Conservation (phyloP, 2,329 filamentous ascomycete species). For the Trichoderma cornu-damae region DNA sequence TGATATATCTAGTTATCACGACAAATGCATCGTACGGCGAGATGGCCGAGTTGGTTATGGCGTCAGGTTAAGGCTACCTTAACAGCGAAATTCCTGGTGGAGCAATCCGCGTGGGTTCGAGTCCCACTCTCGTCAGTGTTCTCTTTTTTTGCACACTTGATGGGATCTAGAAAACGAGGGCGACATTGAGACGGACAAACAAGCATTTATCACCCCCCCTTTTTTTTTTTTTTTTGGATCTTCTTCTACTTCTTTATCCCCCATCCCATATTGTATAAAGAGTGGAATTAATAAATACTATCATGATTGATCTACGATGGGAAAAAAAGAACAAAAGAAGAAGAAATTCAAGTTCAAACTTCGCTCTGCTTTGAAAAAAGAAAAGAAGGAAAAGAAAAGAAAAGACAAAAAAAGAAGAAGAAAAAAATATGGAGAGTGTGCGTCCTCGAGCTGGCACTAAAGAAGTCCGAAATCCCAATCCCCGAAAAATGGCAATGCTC, state of each 20-base stretch:
- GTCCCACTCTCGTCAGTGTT: constrained; percentile 20
- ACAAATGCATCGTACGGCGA: not conserved
- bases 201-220: not conserved
- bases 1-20: not conserved
- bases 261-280: too few relatives aligned
- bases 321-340: too few relatives aligned
- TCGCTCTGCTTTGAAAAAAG: not conserved
- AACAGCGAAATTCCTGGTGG: constrained; percentile 21
- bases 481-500: too few relatives aligned
- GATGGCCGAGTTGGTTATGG: constrained; percentile 21
- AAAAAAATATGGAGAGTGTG: not conserved
- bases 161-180: too few relatives aligned
- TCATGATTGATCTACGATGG: too few relatives aligned
- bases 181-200: too few relatives aligned
- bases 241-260: too few relatives aligned
- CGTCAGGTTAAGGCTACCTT: constrained; percentile 21
- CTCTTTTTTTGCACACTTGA: not conserved
- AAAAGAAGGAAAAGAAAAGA: not conserved
- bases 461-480: too few relatives aligned
- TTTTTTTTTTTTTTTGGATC: not conserved
- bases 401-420: not conserved
- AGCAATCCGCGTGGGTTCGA: constrained; percentile 22
- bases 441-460: too few relatives aligned
- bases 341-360: not conserved
- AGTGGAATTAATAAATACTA: too few relatives aligned